A percentile compares a stretch with the other conserved stretches of the same genome.
Conservation (phyloP, 352 stramenopile species). For the Aphanomyces euteiches region DNA sequence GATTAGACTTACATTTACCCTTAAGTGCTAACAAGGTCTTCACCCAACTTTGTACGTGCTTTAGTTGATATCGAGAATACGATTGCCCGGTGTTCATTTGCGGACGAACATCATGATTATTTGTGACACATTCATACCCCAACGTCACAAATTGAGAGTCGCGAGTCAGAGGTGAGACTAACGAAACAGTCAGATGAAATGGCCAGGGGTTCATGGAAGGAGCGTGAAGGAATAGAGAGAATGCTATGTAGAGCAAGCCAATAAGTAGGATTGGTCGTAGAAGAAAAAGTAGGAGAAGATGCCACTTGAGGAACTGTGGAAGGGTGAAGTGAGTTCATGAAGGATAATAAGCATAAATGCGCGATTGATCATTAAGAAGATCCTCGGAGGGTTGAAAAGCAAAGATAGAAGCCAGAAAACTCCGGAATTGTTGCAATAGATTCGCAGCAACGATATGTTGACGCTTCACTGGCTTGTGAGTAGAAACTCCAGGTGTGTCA, state of each 20-base stretch:
- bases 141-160: no score
- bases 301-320: not conserved
- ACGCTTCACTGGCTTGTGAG: not conserved
- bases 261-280: slow-evolving; percentile 1
- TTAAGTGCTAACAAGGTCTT: no score
- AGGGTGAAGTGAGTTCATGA: not conserved
- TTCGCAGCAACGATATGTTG: not conserved
- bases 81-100: no score
- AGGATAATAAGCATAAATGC: not conserved
- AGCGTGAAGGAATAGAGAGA: not conserved
- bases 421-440: not conserved
- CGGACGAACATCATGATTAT: no score
- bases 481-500: not conserved
- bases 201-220: not conserved
- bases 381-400: not conserved
- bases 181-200: not conserved
- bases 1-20: no score
- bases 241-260: not conserved
- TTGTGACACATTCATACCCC: no score
- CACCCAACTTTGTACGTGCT: no score
- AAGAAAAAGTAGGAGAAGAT: not conserved
- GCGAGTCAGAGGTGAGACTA: not conserved
- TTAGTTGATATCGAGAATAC: no score
- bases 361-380: not conserved
- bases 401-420: not conserved